A percentile compares a stretch with the other conserved stretches of the same genome.
phyloP scores from a whole-genome alignment of 179 eudicot genomes.

The Gypsophila paniculata region DNA sequence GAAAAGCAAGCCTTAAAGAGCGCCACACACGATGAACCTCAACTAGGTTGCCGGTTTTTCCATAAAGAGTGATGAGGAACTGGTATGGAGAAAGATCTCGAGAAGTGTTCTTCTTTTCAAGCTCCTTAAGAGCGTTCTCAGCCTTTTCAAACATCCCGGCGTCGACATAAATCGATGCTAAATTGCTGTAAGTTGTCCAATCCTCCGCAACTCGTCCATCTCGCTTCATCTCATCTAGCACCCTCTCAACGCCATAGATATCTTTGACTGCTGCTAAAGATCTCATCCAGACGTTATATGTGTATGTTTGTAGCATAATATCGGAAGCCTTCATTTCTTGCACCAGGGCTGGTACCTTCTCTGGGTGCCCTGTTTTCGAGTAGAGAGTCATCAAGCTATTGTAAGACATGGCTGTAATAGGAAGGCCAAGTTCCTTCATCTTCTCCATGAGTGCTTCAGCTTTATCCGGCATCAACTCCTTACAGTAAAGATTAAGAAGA shows the following conservation, averaged over 20 bases:
- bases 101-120: conserved; percentile 59
- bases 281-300: conserved; percentile 94
- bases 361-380: conserved; percentile 55
- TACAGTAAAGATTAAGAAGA: conserved; percentile 86
- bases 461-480: conserved; percentile 66
- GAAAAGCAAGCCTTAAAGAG: conserved; percentile 71
- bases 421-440: conserved; percentile 86
- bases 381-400: conserved; percentile 88
- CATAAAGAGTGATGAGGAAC: conserved; percentile 73
- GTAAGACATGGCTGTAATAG: conserved; percentile 70
- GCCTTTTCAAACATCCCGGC: conserved; percentile 65
- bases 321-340: conserved; percentile 84
- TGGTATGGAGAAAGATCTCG: conserved; percentile 59
- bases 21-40: conserved; percentile 93
- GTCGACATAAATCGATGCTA: conserved; percentile 78
- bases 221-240: conserved; percentile 85
- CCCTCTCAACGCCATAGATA: conserved; percentile 75
- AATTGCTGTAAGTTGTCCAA: conserved; percentile 94
- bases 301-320: conserved; percentile 63
- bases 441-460: conserved; percentile 82
- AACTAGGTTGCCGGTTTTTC: conserved; percentile 67
- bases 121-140: conserved; percentile 82
- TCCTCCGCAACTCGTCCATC: conserved; percentile 74
- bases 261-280: conserved; percentile 69
- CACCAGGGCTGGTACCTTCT: conserved; percentile 59